These are phyloP conservation scores for Moesziomyces antarcticus DNA, from an alignment of 1,284 basidiomycete genomes.

Conservation along the genomic window DNA sequence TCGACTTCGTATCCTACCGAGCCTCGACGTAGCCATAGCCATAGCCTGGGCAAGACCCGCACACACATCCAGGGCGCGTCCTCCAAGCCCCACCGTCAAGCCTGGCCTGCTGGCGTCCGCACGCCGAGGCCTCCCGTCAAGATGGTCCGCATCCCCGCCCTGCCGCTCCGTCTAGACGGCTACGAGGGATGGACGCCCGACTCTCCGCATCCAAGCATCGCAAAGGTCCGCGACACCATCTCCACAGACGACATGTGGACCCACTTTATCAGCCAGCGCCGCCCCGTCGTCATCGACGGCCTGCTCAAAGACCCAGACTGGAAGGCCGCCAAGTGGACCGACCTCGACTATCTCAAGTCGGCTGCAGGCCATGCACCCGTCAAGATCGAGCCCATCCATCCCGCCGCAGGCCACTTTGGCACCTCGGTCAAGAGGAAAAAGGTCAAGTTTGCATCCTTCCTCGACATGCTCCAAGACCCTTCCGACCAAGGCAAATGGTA, in stretches of 20 bases:
- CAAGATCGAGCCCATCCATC: slow-evolving; percentile 65
- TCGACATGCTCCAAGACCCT: slow-evolving; percentile 52
- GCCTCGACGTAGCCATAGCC: too few species aligned
- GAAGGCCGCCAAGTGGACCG: slow-evolving; percentile 56
- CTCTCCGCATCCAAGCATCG: slow-evolving; percentile 15
- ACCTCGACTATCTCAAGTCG: slow-evolving; percentile 50
- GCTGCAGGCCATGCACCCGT: slow-evolving; percentile 55
- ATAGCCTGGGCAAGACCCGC: too few species aligned
- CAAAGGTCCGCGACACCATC: slow-evolving; percentile 26
- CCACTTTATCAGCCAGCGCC: slow-evolving; percentile 51
- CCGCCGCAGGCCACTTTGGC: slow-evolving; percentile 56
- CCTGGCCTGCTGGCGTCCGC: neutral
- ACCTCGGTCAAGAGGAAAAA: slow-evolving; percentile 50
- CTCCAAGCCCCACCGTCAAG: neutral
- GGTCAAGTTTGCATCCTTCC: slow-evolving; percentile 49
- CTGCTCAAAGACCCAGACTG: slow-evolving; percentile 48
- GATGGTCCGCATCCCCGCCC: slow-evolving; percentile 34
- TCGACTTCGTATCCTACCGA: too few species aligned
- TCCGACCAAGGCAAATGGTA: slow-evolving; percentile 56
- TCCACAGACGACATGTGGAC: slow-evolving; percentile 55
- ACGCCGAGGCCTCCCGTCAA: neutral
- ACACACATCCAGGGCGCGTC: too few species aligned
- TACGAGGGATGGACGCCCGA: slow-evolving; percentile 36
- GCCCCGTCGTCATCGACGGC: slow-evolving; percentile 61
- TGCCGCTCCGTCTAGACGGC: slow-evolving; percentile 29